Evolutionary conservation across 305 asterid genomes (phyloP).

Genomic region (Striga hermonthica): DNA sequence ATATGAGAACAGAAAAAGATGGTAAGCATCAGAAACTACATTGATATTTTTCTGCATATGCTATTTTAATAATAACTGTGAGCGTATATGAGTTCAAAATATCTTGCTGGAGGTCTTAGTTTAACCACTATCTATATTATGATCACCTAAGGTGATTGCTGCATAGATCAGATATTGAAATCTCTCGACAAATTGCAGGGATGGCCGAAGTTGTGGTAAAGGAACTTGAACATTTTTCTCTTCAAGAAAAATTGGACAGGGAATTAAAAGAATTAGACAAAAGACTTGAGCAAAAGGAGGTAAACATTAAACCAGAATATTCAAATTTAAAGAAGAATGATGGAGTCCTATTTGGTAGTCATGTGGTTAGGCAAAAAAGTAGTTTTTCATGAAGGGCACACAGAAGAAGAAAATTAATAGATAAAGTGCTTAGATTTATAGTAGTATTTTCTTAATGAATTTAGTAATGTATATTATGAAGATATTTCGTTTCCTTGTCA

Average conservation of each 20-base stretch:
- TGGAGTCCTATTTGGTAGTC: background rate
- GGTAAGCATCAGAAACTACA: constrained; percentile 45
- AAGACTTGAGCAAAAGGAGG: constrained; percentile 93
- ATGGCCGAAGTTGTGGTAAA: constrained; percentile 74
- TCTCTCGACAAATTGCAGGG: constrained; percentile 41
- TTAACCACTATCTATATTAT: constrained; percentile 14
- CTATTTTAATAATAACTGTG: constrained; percentile 6
- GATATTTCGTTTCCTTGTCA: background rate
- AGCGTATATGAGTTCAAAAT: background rate
- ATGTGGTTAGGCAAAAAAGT: constrained; percentile 2
- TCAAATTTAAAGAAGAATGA: constrained; percentile 3
- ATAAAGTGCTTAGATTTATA: constrained; percentile 9
- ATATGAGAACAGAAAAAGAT: constrained; percentile 47
- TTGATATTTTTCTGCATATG: constrained; percentile 19
- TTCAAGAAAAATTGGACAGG: constrained; percentile 76
- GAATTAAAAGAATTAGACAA: constrained; percentile 91
- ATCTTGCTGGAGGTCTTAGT: constrained; percentile 21
- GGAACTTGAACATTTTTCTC: constrained; percentile 87
- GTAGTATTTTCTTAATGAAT: background rate
- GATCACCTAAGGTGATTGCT: constrained; percentile 10
- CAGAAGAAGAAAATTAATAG: background rate
- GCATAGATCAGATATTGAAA: constrained; percentile 18
- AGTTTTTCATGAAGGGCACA: too few relatives aligned
- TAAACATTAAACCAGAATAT: constrained; percentile 29
- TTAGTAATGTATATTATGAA: background rate